A percentile compares a stretch with the other conserved stretches of the same genome.
Evolutionary conservation across 179 eudicot genomes (phyloP).

Genomic region (Vitellaria paradoxa): DNA sequence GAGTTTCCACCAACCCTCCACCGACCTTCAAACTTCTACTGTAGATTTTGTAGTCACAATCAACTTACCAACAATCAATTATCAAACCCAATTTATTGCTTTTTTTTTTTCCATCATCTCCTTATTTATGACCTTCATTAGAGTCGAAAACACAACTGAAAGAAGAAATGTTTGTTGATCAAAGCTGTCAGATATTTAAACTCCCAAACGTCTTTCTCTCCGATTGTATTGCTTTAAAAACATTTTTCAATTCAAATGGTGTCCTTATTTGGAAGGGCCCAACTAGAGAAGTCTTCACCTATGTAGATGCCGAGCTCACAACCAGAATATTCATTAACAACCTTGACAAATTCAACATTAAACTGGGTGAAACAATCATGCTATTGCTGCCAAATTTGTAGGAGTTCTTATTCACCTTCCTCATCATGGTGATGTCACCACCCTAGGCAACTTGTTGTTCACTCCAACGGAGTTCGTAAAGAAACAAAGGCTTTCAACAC

Average conservation of each 20-base stretch:
- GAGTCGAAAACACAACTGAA: constrained; percentile 17
- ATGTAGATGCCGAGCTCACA: constrained; percentile 58
- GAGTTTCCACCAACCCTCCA: no score
- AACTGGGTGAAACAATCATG: constrained; percentile 63
- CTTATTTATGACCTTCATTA: constrained; percentile 4
- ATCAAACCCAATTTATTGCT: no score
- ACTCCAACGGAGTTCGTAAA: constrained; percentile 63
- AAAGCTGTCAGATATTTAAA: constrained; percentile 72
- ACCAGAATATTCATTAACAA: constrained; percentile 47
- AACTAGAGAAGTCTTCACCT: constrained; percentile 46
- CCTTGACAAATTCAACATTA: constrained; percentile 41
- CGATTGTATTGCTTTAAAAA: constrained; percentile 76
- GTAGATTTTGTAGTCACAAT: no score
- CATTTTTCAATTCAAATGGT: constrained; percentile 32
- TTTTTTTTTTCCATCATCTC: not conserved
- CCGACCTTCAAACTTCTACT: no score
- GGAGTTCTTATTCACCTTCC: constrained; percentile 77
- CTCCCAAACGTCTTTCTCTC: constrained; percentile 71
- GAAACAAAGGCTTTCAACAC: constrained; percentile 64
- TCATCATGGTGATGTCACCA: constrained; percentile 65
- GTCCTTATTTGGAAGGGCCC: constrained; percentile 63
- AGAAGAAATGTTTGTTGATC: constrained; percentile 69
- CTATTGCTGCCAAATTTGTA: constrained; percentile 72
- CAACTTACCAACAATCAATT: not conserved
- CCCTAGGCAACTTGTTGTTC: constrained; percentile 82